Evolutionary conservation across 805 yeast species (phyloP), one percentile per base, ranked within the genome.

Genomic region (Candida quercuum): DNA sequence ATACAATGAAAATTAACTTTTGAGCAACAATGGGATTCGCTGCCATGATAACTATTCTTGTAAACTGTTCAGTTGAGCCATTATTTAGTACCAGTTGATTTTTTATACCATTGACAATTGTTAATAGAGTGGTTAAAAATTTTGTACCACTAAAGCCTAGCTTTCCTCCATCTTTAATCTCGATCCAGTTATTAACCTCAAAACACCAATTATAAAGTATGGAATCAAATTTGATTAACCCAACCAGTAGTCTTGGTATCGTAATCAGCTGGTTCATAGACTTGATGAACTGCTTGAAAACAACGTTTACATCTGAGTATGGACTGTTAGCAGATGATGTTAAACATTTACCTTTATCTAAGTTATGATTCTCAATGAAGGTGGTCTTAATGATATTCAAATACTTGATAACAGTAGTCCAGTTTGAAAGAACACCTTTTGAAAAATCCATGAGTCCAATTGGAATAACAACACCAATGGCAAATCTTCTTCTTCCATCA

Each of bases 21-120:
- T 76, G 78, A 2, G 82, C 80, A 9, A 77, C 78, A 7, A 71
- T 71, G 25, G 78, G 74, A 48, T 77, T 77, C 13, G 78, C 72
- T 0, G 83, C 76, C 71, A 76, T 67, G 4, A 77, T 63, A 1
- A 76, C 76, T 1, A 77, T 63, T 31, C 81, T 61, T 7, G 72
- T 62, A n/a, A 66, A 54, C 29, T 64, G 69, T 17, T 41, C 45
- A 2, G 21, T 22, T 9, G 32, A 15, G 12, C 34, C 35, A 18
- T 33, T 18, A 3, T 14, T 9, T 4, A 39, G 28, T 2, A 49
- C 42, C 15, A 52, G 24, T 18, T 48, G 45, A 2, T 28, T 3
- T 28, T 43, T 54, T 5, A 43, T 13, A 2, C 32, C 33, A 25
- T 42, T 43, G 6, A 52, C 45, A 18, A 46, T 26, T 1, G 57